Percentiles rank a stretch among this genome's conserved stretches.
phyloP scores from a whole-genome alignment of 208 protist genomes.

The Trypanosoma vivax region DNA sequence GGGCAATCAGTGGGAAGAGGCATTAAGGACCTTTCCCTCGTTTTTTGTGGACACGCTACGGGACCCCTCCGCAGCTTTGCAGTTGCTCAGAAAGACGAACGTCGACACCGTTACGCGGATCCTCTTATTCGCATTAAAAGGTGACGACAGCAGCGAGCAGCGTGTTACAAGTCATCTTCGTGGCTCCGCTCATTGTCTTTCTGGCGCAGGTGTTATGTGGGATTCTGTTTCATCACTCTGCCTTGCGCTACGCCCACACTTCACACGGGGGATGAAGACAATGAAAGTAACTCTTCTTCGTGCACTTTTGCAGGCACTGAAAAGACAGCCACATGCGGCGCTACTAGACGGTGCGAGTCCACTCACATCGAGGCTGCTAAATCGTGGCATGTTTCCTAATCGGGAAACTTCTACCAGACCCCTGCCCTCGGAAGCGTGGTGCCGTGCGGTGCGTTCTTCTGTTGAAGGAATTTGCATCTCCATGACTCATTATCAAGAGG shows the following conservation, averaged over 20 bases:
- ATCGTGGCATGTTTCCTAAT: no score
- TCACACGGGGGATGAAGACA: conserved; percentile 18
- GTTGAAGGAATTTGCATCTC: conserved; percentile 49
- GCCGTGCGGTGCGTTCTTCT: conserved; percentile 24
- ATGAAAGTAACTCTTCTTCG: conserved; percentile 37
- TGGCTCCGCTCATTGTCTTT: not conserved
- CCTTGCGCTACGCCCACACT: conserved; percentile 25
- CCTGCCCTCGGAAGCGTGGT: no score
- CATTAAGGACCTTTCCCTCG: conserved; percentile 20
- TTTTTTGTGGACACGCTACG: conserved; percentile 42
- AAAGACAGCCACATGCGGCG: not conserved
- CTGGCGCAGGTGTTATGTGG: conserved; percentile 30
- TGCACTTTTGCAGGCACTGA: conserved; percentile 23
- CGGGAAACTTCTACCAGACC: no score
- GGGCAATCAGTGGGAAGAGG: conserved; percentile 17
- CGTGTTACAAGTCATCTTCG: not conserved
- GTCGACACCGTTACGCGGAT: conserved; percentile 14
- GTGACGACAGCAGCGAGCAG: not conserved
- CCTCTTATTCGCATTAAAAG: conserved; percentile 19
- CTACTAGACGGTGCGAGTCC: not conserved
- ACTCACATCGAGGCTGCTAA: no score
- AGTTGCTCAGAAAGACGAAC: conserved; percentile 32
- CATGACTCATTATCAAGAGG: conserved; percentile 45
- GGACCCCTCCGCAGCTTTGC: conserved; percentile 35
- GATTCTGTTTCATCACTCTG: conserved; percentile 35